Conservation (phyloP, 163 green algal genomes). For the Scenedesmus sp. region DNA sequence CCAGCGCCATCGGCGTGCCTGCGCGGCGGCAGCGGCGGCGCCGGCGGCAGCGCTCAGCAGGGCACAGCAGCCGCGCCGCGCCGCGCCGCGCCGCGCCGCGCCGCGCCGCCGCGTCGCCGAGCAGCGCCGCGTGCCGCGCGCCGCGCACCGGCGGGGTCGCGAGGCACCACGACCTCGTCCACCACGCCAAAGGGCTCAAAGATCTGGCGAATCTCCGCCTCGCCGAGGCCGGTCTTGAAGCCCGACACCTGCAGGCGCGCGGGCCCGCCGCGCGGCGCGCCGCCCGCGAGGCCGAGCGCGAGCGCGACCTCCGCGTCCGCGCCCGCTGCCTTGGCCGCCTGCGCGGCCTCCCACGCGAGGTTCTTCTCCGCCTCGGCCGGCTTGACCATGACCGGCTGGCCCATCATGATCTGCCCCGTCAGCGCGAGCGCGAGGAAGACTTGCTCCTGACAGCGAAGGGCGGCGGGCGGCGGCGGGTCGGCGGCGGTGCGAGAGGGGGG, state of each 20-base stretch:
- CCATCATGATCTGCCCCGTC: constrained; percentile 84
- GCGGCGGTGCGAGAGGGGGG: too few relatives aligned
- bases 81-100: too few relatives aligned
- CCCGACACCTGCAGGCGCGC: constrained; percentile 72
- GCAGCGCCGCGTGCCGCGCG: too few relatives aligned
- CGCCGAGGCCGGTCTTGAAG: constrained; percentile 73
- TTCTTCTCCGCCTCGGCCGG: constrained; percentile 92
- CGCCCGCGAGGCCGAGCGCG: constrained; percentile 5
- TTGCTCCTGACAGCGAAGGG: too few relatives aligned
- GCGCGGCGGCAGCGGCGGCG: too few relatives aligned
- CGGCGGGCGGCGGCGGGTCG: too few relatives aligned
- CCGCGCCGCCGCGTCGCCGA: too few relatives aligned
- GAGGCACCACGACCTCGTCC: constrained; percentile 71
- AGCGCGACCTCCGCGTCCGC: constrained; percentile 38
- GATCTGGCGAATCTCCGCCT: constrained; percentile 83
- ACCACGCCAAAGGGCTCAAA: constrained; percentile 93
- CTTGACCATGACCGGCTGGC: constrained; percentile 95
- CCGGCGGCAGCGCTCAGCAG: too few relatives aligned
- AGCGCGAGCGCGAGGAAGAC: constrained; percentile 87
- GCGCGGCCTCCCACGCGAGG: constrained; percentile 90
- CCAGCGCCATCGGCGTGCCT: too few relatives aligned
- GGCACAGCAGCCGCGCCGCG: too few relatives aligned
- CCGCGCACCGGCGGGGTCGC: constrained; percentile 58
- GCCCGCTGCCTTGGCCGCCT: constrained; percentile 72
- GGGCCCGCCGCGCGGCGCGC: constrained; percentile 14